These are phyloP conservation scores for Coelastrella sp. DNA, from an alignment of 139 green algal genomes.

Conservation along the genomic window DNA sequence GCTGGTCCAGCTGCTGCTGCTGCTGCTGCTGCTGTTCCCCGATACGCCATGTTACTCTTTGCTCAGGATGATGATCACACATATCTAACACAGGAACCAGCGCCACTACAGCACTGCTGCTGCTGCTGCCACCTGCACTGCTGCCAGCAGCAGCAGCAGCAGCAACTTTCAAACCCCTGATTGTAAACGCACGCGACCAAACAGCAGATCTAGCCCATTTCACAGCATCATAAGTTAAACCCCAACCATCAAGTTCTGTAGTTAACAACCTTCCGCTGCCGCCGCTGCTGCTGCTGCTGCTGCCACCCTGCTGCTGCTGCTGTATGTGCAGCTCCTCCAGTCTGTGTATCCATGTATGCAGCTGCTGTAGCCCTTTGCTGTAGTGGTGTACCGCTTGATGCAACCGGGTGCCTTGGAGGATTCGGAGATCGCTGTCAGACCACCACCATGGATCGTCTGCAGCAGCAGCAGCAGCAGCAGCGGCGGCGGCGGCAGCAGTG, in stretches of 20 bases:
- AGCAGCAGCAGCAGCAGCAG: conserved; percentile 16
- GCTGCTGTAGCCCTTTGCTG: conserved; percentile 7
- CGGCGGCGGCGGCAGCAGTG: not conserved
- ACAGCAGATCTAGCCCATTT: conserved; percentile 41
- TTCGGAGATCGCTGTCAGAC: not conserved
- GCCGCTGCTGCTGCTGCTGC: conserved; percentile 20
- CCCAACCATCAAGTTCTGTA: conserved; percentile 30
- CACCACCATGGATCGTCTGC: conserved; percentile 46
- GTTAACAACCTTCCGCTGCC: not conserved
- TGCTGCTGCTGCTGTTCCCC: conserved; percentile 11
- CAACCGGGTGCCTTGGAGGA: conserved; percentile 30
- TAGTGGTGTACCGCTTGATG: conserved; percentile 21
- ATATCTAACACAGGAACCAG: conserved; percentile 62
- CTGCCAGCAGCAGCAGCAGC: not conserved
- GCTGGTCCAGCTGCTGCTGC: conserved; percentile 31
- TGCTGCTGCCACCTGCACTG: not conserved
- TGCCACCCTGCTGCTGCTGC: conserved; percentile 29
- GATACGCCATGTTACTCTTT: conserved; percentile 51
- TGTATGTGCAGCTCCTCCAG: conserved; percentile 29
- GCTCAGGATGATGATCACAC: conserved; percentile 53
- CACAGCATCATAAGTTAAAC: not conserved
- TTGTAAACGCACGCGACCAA: conserved; percentile 37
- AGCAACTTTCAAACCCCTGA: not conserved
- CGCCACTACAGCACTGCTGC: conserved; percentile 20
- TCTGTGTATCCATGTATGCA: conserved; percentile 13